These are phyloP conservation scores for Prosopis cineraria DNA, from an alignment of 306 rosid genomes.

Conservation along the genomic window DNA sequence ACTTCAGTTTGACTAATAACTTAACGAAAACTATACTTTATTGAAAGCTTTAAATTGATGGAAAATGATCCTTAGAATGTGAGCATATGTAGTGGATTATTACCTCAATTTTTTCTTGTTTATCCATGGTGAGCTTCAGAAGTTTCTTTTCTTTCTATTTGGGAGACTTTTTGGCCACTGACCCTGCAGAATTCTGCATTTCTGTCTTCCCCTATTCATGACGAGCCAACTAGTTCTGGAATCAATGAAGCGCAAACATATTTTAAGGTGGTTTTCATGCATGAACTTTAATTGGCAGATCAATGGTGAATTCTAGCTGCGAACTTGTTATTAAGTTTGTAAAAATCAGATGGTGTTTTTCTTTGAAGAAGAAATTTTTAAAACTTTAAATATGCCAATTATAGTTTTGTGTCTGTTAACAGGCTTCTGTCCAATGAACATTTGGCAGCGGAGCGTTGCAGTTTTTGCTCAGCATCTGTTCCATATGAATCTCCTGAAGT, in stretches of 20 bases:
- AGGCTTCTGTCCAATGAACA: conserved; percentile 41
- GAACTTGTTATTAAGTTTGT: conserved; percentile 15
- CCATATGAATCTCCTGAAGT: conserved; percentile 80
- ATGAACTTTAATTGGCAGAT: background rate
- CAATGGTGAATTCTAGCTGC: background rate
- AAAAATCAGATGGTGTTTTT: conserved; percentile 2
- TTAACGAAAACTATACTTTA: background rate
- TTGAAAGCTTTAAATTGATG: conserved; percentile 14
- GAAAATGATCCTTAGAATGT: conserved; percentile 20
- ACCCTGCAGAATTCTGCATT: background rate
- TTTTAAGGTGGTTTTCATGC: background rate
- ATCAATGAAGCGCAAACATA: conserved; percentile 20
- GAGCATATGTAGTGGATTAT: conserved; percentile 8
- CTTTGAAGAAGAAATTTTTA: background rate
- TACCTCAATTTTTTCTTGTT: background rate
- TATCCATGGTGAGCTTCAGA: conserved; percentile 9
- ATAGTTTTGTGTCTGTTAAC: conserved; percentile 19
- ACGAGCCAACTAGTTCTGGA: background rate
- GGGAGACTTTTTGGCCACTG: conserved; percentile 5
- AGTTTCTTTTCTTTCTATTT: conserved; percentile 6
- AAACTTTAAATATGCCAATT: conserved; percentile 27
- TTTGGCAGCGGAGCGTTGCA: conserved; percentile 59
- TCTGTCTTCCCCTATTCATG: background rate
- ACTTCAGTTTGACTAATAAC: background rate
- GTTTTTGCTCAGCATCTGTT: conserved; percentile 72